Evolutionary conservation across 768 basidiomycete species (phyloP).

Genomic region (Boletus subparvulus): DNA sequence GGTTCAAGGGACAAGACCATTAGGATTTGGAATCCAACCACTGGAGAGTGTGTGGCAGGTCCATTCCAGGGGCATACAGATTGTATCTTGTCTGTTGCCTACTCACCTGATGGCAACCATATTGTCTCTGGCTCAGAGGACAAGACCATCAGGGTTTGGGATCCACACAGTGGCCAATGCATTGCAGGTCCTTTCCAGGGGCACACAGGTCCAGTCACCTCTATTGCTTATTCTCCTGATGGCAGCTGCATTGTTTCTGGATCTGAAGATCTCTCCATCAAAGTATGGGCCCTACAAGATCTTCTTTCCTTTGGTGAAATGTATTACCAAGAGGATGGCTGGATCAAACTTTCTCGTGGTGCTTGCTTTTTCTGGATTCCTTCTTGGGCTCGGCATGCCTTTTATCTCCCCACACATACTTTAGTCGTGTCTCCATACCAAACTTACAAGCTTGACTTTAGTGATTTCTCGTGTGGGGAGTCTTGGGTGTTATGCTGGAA

Average conservation of each 20-base stretch:
- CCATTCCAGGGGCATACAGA: slow-evolving; percentile 23
- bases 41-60: slow-evolving; percentile 19
- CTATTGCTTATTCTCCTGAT: slow-evolving; percentile 18
- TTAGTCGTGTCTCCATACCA: slow-evolving; percentile 13
- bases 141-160: slow-evolving; percentile 17
- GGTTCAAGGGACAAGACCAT: slow-evolving; percentile 26
- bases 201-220: slow-evolving; percentile 1
- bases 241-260: slow-evolving; percentile 17
- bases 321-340: slow-evolving; percentile 12
- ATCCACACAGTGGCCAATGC: slow-evolving; percentile 15
- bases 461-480: slow-evolving; percentile 14
- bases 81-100: slow-evolving; percentile 8
- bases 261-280: slow-evolving; percentile 14
- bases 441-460: slow-evolving; percentile 12
- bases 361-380: slow-evolving; percentile 19
- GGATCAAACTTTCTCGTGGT: slow-evolving; percentile 14
- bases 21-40: slow-evolving; percentile 18
- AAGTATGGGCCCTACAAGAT: slow-evolving; percentile 4
- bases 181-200: slow-evolving; percentile 16
- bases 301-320: slow-evolving; percentile 1
- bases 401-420: slow-evolving; percentile 15
- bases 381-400: slow-evolving; percentile 17
- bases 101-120: slow-evolving; percentile 17
- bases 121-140: slow-evolving; percentile 22
- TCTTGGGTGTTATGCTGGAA: slow-evolving; percentile 22